Evolutionary conservation across 805 yeast genomes (phyloP).

Genomic region (Diddensiella santjacobensis): DNA sequence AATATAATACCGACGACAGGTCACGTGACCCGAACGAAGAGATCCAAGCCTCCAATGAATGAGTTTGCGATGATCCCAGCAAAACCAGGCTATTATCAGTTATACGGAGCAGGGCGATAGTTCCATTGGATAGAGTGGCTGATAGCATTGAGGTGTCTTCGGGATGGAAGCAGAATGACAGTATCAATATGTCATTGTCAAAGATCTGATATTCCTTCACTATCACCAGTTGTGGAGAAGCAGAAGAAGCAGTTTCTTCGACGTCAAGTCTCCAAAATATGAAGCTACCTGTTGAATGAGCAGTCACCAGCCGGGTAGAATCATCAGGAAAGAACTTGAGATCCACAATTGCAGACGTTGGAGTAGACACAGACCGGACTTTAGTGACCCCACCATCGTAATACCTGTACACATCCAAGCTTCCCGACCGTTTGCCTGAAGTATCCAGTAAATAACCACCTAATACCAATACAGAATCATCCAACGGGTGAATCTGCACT

Average conservation of each 20-base stretch:
- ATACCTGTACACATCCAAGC: constrained; percentile 44
- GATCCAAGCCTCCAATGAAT: constrained; percentile 85
- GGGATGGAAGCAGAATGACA: constrained; percentile 62
- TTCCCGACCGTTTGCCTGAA: constrained; percentile 61
- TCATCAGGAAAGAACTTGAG: constrained; percentile 62
- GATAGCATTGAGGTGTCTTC: constrained; percentile 37
- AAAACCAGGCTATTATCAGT: constrained; percentile 23
- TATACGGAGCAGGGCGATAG: constrained; percentile 43
- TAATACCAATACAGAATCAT: constrained; percentile 47
- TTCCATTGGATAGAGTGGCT: constrained; percentile 69
- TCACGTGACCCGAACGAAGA: constrained; percentile 52
- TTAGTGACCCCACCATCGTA: constrained; percentile 21
- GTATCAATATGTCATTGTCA: constrained; percentile 50
- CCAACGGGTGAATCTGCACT: constrained; percentile 53
- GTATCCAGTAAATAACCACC: constrained; percentile 81
- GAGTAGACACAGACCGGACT: constrained; percentile 21
- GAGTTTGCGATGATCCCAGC: constrained; percentile 40
- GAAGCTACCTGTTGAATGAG: constrained; percentile 78
- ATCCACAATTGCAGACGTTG: constrained; percentile 60
- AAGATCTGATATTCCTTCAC: constrained; percentile 43
- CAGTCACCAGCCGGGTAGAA: constrained; percentile 47
- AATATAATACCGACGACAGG: constrained; percentile 53
- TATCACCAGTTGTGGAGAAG: constrained; percentile 17
- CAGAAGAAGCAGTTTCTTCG: background rate
- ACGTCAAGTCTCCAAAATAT: constrained; percentile 52